These are phyloP conservation scores for Barbarea vulgaris DNA, from an alignment of 345 rosid genomes.

Conservation along the genomic window DNA sequence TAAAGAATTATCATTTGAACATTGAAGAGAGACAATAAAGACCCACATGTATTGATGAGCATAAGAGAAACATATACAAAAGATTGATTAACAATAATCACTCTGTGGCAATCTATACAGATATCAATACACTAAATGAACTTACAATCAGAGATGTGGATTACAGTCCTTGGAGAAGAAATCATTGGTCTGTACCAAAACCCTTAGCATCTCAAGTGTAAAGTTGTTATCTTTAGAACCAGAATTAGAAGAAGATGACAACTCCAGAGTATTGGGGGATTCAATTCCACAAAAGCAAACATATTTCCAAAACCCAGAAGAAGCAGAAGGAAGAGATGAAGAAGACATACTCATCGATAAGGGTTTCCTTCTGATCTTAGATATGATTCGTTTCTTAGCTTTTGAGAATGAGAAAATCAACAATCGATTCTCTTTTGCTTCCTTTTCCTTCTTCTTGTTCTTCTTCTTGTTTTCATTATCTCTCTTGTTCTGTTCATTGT, in stretches of 20 bases:
- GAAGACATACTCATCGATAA: not conserved
- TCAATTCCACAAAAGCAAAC: slow-evolving; percentile 16
- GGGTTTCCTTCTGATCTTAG: slow-evolving; percentile 8
- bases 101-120: not conserved
- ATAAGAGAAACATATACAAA: not conserved
- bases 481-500: not conserved
- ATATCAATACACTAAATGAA: not conserved
- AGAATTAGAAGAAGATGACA: not conserved
- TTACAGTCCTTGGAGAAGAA: slow-evolving; percentile 21
- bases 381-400: not conserved
- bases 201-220: not conserved
- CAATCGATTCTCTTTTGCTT: not conserved
- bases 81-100: not conserved
- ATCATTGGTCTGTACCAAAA: slow-evolving; percentile 20
- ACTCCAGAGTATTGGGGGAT: not conserved
- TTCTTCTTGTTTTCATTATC: not conserved
- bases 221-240: not conserved
- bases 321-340: not conserved
- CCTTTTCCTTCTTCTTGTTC: slow-evolving; percentile 12
- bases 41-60: not conserved
- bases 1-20: not conserved
- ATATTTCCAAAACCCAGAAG: slow-evolving; percentile 18
- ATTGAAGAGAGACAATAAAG: slow-evolving; percentile 1
- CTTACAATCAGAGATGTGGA: slow-evolving; percentile 18
- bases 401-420: not conserved